Evolutionary conservation across 345 rosid species (phyloP).

Genomic region (Passiflora organensis): DNA sequence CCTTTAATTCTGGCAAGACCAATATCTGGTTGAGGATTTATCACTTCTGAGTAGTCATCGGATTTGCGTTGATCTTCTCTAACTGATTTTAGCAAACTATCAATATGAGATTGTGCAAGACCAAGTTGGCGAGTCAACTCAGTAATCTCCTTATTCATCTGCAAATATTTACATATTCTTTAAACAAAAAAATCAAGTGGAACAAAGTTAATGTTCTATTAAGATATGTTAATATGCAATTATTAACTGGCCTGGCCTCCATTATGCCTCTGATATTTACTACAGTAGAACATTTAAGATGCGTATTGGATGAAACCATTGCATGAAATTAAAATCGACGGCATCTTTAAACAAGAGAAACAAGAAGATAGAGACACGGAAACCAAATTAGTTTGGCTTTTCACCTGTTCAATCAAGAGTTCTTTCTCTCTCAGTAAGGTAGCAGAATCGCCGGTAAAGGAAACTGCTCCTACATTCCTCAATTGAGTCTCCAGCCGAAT

Average conservation of each 20-base stretch:
- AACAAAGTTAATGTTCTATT: background rate
- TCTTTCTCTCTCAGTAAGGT: slow-evolving; percentile 60
- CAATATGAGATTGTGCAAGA: slow-evolving; percentile 57
- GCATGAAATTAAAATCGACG: too few species aligned
- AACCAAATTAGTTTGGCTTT: background rate
- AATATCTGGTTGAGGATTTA: slow-evolving; percentile 15
- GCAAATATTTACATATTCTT: slow-evolving; percentile 15
- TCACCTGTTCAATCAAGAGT: slow-evolving; percentile 51
- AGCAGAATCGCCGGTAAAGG: slow-evolving; percentile 35
- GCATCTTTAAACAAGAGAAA: too few species aligned
- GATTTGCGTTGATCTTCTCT: slow-evolving; percentile 40
- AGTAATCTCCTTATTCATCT: slow-evolving; percentile 77
- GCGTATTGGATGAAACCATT: too few species aligned
- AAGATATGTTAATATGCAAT: too few species aligned
- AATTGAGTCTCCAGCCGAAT: slow-evolving; percentile 68
- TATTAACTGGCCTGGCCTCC: too few species aligned
- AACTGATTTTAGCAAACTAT: slow-evolving; percentile 44
- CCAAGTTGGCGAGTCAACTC: slow-evolving; percentile 66
- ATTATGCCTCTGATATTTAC: too few species aligned
- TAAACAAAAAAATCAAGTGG: slow-evolving; percentile 17
- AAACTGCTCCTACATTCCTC: slow-evolving; percentile 40
- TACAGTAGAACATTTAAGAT: too few species aligned
- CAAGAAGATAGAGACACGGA: too few species aligned
- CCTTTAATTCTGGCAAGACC: slow-evolving; percentile 23
- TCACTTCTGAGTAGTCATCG: slow-evolving; percentile 36